These are phyloP conservation scores for Ogataea paraovalis DNA, from an alignment of 805 yeast species.

Conservation along the genomic window DNA sequence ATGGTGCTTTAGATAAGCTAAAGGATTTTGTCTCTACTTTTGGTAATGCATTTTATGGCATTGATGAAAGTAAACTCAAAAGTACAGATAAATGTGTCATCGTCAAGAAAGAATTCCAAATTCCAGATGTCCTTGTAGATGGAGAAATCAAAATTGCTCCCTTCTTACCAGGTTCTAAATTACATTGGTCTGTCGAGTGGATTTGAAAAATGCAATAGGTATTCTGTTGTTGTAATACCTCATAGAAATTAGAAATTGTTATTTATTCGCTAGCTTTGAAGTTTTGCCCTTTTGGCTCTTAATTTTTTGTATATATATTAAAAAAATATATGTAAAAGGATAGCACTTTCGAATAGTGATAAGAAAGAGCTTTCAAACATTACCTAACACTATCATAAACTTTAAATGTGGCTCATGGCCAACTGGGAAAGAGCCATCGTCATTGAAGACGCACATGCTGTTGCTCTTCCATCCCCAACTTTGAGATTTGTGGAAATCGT, in stretches of 20 bases:
- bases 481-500: slow-evolving; percentile 47
- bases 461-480: slow-evolving; percentile 64
- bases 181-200: slow-evolving; percentile 79
- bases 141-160: slow-evolving; percentile 65
- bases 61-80: slow-evolving; percentile 42
- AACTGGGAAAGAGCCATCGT: slow-evolving; percentile 41
- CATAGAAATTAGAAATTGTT: too few species aligned
- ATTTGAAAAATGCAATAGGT: too few species aligned
- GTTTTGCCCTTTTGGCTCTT: too few species aligned
- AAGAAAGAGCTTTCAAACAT: slow-evolving; percentile 25
- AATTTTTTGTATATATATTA: too few species aligned
- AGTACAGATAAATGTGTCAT: slow-evolving; percentile 48
- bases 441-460: slow-evolving; percentile 48
- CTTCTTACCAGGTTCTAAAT: slow-evolving; percentile 74
- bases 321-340: too few species aligned
- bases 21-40: slow-evolving; percentile 70
- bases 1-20: slow-evolving; percentile 59
- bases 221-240: too few species aligned
- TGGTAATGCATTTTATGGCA: slow-evolving; percentile 68
- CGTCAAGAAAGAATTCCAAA: slow-evolving; percentile 46
- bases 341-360: too few species aligned
- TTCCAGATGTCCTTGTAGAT: slow-evolving; percentile 57
- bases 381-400: slow-evolving; percentile 48
- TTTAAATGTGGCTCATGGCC: slow-evolving; percentile 43
- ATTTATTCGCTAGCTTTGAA: too few species aligned